A percentile compares a stretch with the other conserved stretches of the same genome.
phyloP scores from a whole-genome alignment of 2,329 filamentous ascomycete species.

The Magnaporthiopsis poae region DNA sequence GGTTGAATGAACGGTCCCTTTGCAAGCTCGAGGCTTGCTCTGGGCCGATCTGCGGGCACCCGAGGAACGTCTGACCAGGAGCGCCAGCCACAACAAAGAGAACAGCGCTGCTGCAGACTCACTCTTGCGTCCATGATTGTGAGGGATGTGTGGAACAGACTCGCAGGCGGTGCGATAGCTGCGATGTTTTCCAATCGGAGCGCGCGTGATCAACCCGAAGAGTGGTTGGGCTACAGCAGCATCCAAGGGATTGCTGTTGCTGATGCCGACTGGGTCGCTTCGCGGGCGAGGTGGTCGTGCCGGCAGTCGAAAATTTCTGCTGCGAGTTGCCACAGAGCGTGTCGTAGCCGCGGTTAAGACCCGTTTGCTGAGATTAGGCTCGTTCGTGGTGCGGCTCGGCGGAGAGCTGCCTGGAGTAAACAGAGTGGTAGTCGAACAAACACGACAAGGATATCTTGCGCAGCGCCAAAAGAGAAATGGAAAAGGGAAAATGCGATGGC shows the following conservation, averaged over 20 bases:
- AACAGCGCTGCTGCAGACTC: slow-evolving; percentile 15
- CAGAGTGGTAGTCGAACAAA: background rate
- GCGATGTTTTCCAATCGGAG: background rate
- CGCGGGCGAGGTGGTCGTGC: background rate
- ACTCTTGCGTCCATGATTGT: slow-evolving; percentile 32
- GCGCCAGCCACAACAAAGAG: background rate
- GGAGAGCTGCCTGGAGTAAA: background rate
- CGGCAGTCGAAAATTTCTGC: background rate
- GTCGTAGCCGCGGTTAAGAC: background rate
- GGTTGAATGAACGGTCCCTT: background rate
- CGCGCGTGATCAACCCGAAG: background rate
- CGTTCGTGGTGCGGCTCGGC: background rate
- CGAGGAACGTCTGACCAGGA: background rate
- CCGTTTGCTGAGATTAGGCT: background rate
- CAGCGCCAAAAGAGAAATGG: background rate
- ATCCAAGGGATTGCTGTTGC: background rate
- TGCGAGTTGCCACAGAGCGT: background rate
- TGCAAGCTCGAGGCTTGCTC: background rate
- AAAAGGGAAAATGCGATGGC: background rate
- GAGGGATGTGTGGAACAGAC: background rate
- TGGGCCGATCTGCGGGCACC: background rate
- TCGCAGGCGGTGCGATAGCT: background rate
- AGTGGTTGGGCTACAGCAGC: background rate
- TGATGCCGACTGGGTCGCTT: background rate
- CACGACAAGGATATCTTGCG: background rate